These are phyloP conservation scores for Lanzia echinophila DNA, from an alignment of 2,329 filamentous ascomycete species.

Conservation along the genomic window DNA sequence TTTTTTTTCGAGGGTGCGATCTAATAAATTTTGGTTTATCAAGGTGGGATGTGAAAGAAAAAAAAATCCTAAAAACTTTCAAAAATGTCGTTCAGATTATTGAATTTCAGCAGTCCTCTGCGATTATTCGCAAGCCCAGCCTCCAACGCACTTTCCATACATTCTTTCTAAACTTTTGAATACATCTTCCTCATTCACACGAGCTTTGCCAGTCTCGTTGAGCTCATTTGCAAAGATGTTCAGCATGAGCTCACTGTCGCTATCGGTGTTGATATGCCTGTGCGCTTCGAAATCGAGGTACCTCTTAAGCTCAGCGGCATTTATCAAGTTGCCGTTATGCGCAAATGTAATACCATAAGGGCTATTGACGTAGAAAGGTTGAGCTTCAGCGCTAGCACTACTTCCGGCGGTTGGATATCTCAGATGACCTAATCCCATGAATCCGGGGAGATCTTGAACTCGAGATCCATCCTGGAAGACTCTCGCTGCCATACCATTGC, in stretches of 20 bases:
- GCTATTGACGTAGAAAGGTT: conserved; percentile 87
- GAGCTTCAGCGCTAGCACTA: conserved; percentile 75
- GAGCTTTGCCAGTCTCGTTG: conserved; percentile 72
- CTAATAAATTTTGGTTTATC: not conserved
- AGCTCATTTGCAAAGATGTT: conserved; percentile 84
- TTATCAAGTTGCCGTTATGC: conserved; percentile 87
- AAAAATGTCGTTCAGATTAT: conserved; percentile 6
- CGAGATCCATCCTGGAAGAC: conserved; percentile 78
- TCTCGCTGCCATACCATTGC: conserved; percentile 77
- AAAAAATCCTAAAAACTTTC: conserved; percentile 10
- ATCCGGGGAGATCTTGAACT: conserved; percentile 69
- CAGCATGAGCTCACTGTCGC: conserved; percentile 79
- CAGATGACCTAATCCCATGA: conserved; percentile 80
- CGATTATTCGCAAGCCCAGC: conserved; percentile 55
- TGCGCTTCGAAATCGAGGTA: conserved; percentile 39
- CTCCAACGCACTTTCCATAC: conserved; percentile 67
- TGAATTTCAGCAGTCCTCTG: not conserved
- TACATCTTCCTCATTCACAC: conserved; percentile 71
- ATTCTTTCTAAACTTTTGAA: conserved; percentile 66
- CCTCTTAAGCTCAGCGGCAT: conserved; percentile 58
- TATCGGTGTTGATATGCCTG: conserved; percentile 64
- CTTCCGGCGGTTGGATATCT: conserved; percentile 87
- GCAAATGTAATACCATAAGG: conserved; percentile 77
- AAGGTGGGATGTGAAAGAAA: conserved; percentile 1
- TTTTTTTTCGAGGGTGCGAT: no score